Conservation (phyloP, 768 basidiomycete species). For the Russula sp. region DNA sequence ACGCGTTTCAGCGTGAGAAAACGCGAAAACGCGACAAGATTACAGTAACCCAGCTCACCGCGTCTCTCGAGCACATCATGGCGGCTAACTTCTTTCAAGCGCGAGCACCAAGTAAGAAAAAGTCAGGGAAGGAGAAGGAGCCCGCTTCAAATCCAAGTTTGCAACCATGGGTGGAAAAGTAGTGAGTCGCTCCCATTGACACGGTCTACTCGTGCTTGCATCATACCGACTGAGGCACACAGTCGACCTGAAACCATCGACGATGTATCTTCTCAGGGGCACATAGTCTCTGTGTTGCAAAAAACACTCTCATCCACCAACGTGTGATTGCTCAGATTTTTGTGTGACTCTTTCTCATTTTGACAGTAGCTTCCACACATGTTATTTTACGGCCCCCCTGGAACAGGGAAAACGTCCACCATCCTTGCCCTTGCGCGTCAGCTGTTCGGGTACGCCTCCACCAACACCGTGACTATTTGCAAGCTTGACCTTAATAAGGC, state of each 20-base stretch:
- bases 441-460: slow-evolving; percentile 71
- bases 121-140: slow-evolving; percentile 26
- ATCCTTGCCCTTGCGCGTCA: slow-evolving; percentile 92
- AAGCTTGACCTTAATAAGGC: slow-evolving; percentile 40
- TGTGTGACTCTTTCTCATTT: neutral
- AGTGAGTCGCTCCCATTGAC: slow-evolving; percentile 42
- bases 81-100: slow-evolving; percentile 49
- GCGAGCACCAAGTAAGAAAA: slow-evolving; percentile 26
- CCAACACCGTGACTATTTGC: too few species aligned
- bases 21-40: neutral
- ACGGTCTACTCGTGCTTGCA: neutral
- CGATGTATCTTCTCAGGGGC: slow-evolving; percentile 95
- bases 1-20: slow-evolving; percentile 14
- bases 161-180: slow-evolving; percentile 99
- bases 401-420: slow-evolving; percentile 97
- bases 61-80: slow-evolving; percentile 35
- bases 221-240: neutral
- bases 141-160: slow-evolving; percentile 43
- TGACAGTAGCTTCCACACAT: slow-evolving; percentile 86
- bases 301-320: slow-evolving; percentile 92
- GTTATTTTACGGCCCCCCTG: slow-evolving; percentile 99
- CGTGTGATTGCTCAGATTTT: slow-evolving; percentile 37
- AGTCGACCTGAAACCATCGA: slow-evolving; percentile 95
- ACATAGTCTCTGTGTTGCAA: slow-evolving; percentile 84
- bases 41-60: slow-evolving; percentile 9